Conservation (phyloP, 192 early-diverging fungal genomes). For the Linnemannia hyalina region DNA sequence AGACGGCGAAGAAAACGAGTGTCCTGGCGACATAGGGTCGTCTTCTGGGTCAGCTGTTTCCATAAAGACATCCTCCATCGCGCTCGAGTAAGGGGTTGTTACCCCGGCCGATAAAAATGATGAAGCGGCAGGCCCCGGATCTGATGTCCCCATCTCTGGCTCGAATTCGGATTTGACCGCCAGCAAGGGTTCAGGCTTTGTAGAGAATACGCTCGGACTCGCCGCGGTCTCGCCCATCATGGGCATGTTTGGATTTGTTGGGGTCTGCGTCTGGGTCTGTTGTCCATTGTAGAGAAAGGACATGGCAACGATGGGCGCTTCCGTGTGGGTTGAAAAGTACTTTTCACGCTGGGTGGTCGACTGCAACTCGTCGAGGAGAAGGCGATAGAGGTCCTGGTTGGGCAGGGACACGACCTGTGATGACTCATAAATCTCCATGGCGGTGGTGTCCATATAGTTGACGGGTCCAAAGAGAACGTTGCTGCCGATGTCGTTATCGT, state of each 20-base stretch:
- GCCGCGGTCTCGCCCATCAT: constrained; percentile 26
- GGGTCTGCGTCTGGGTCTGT: constrained; percentile 17
- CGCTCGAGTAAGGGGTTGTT: neutral
- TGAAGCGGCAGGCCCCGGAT: neutral
- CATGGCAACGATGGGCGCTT: constrained; percentile 32
- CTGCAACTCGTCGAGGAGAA: constrained; percentile 48
- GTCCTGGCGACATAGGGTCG: constrained; percentile 16
- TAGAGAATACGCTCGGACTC: constrained; percentile 8
- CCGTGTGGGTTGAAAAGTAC: constrained; percentile 32
- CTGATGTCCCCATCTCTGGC: constrained; percentile 4
- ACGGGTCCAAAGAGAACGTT: neutral
- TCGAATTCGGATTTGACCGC: neutral
- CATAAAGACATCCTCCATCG: constrained; percentile 22
- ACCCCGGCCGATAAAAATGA: neutral
- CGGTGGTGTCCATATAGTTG: constrained; percentile 32
- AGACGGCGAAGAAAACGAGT: constrained; percentile 13
- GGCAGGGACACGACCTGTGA: constrained; percentile 23
- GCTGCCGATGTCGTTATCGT: constrained; percentile 11
- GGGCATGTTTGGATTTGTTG: constrained; percentile 12
- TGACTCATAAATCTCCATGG: constrained; percentile 43
- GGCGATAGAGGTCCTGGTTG: constrained; percentile 44
- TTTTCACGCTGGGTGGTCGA: constrained; percentile 45
- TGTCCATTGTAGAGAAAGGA: constrained; percentile 43
- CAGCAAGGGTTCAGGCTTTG: constrained; percentile 7
- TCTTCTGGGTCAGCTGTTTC: constrained; percentile 30